These are phyloP conservation scores for Gloeophyllum trabeum DNA, from an alignment of 768 basidiomycete genomes.

Conservation along the genomic window DNA sequence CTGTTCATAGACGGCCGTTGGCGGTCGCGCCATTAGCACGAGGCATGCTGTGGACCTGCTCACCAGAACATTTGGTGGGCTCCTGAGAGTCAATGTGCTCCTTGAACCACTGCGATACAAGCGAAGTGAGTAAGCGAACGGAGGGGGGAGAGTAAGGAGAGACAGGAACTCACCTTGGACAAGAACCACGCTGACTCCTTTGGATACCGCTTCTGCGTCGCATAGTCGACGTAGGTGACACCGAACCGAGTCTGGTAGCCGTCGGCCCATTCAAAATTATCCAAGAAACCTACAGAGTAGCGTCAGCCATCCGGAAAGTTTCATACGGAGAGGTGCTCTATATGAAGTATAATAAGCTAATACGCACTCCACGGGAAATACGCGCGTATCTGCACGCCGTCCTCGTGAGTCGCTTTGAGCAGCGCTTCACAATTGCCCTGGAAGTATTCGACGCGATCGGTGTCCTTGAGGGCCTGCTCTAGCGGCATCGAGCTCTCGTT, in stretches of 20 bases:
- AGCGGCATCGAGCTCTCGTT: constrained; percentile 43
- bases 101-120: constrained; percentile 16
- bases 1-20: too few species aligned
- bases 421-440: constrained; percentile 42
- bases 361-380: constrained; percentile 63
- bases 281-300: constrained; percentile 38
- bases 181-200: constrained; percentile 53
- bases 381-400: constrained; percentile 47
- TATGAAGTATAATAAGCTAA: constrained; percentile 2
- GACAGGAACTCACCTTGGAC: constrained; percentile 28
- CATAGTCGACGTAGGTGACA: constrained; percentile 61
- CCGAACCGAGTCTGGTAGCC: constrained; percentile 61
- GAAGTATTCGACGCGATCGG: constrained; percentile 61
- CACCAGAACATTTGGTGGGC: background rate
- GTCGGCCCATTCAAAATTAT: constrained; percentile 74
- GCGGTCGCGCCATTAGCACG: too few species aligned
- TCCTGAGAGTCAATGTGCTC: constrained; percentile 17
- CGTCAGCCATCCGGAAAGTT: background rate
- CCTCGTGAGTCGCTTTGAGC: constrained; percentile 45
- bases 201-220: constrained; percentile 53
- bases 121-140: background rate
- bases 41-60: background rate
- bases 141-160: background rate
- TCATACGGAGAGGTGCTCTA: constrained; percentile 4
- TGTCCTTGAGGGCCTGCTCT: constrained; percentile 42